Percentiles rank a stretch among this genome's conserved stretches.
Evolutionary conservation across 225 moss, liverwort and hornwort species (phyloP).

Genomic region (Rhytidiadelphus loreus): DNA sequence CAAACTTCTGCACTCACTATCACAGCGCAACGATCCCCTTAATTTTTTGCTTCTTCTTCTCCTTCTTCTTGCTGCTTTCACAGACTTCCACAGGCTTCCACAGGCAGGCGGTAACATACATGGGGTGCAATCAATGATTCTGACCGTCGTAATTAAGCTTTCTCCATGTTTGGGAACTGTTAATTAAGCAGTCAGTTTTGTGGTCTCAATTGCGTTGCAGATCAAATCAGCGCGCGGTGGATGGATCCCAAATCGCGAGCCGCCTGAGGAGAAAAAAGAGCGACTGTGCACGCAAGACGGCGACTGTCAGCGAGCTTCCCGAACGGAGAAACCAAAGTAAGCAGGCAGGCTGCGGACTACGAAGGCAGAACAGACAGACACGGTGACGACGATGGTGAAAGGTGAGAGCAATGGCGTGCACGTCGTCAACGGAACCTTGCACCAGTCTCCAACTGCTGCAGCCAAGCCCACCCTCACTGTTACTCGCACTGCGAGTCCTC

Average conservation of each 20-base stretch:
- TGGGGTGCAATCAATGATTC: not conserved
- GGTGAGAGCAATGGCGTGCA: constrained; percentile 21
- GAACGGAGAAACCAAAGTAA: not conserved
- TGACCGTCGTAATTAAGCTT: not conserved
- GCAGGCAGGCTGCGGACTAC: too few species aligned
- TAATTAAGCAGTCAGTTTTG: not conserved
- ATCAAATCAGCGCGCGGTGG: not conserved
- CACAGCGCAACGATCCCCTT: not conserved
- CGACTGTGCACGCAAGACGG: not conserved
- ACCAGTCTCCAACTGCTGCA: not conserved
- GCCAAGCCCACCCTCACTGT: not conserved
- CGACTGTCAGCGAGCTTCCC: not conserved
- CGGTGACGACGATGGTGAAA: constrained; percentile 15
- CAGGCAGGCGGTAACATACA: not conserved
- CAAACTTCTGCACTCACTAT: not conserved
- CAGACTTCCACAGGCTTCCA: not conserved
- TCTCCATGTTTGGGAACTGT: not conserved
- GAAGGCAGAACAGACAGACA: not conserved
- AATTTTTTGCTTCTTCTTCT: not conserved
- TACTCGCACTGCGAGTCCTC: not conserved
- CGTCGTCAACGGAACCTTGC: constrained; percentile 1
- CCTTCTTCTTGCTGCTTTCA: not conserved
- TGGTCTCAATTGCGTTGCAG: not conserved
- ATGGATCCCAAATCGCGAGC: not conserved
- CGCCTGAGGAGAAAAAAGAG: not conserved